Percentiles rank a stretch among this genome's conserved stretches.
phyloP scores from a whole-genome alignment of 768 basidiomycete species.

The Amanita jacksonii region DNA sequence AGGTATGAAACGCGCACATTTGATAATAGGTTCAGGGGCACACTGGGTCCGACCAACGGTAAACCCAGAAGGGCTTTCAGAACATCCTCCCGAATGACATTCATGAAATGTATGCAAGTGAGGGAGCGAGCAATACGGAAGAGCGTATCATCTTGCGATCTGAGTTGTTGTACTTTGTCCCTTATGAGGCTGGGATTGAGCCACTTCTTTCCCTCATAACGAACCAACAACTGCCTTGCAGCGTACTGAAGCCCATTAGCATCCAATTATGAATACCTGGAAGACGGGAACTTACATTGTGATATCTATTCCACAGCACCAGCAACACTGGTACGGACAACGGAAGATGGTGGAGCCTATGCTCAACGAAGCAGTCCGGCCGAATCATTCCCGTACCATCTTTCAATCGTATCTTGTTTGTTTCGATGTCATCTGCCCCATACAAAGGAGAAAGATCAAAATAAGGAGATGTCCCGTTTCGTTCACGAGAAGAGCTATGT shows the following conservation, averaged over 20 bases:
- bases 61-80: constrained; percentile 16
- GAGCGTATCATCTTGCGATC: constrained; percentile 16
- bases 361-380: no score
- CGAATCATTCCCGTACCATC: no score
- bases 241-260: no score
- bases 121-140: constrained; percentile 16
- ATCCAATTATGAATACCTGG: no score
- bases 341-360: constrained; percentile 8
- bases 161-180: no score
- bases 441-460: constrained; percentile 16
- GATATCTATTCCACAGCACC: constrained; percentile 16
- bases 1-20: not conserved
- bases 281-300: constrained; percentile 13
- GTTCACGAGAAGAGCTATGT: not conserved
- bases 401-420: constrained; percentile 9
- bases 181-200: no score
- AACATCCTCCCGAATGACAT: constrained; percentile 17
- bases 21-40: constrained; percentile 6
- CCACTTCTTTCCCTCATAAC: no score
- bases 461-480: constrained; percentile 10
- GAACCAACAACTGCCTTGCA: no score
- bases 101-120: constrained; percentile 18
- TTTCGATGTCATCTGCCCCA: constrained; percentile 10
- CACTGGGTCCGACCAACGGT: constrained; percentile 11
- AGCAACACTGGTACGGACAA: constrained; percentile 10